Conservation (phyloP, 768 basidiomycete species). For the Gloeophyllum trabeum region DNA sequence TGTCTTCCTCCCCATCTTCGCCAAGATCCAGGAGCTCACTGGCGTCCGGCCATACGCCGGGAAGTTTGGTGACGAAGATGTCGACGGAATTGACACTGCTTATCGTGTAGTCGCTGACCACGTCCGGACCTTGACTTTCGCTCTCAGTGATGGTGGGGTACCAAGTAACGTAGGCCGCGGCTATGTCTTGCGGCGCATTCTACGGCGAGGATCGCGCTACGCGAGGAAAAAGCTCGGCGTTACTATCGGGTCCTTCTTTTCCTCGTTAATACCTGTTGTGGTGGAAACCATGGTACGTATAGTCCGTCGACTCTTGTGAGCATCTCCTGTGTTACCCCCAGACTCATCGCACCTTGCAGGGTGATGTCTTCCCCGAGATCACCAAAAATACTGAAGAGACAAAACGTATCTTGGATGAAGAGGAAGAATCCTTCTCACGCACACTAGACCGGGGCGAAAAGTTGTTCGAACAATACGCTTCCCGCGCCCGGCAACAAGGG, state of each 20-base stretch:
- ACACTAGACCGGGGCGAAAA: conserved; percentile 96
- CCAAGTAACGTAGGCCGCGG: conserved; percentile 95
- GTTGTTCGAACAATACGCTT: conserved; percentile 83
- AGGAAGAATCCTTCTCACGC: conserved; percentile 95
- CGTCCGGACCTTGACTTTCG: conserved; percentile 89
- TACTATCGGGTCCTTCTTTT: conserved; percentile 91
- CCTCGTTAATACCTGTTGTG: conserved; percentile 80
- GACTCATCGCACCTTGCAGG: conserved; percentile 29
- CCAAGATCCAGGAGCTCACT: conserved; percentile 77
- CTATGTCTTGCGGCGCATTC: conserved; percentile 90
- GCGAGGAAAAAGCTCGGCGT: conserved; percentile 92
- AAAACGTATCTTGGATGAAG: conserved; percentile 93
- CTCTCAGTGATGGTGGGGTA: conserved; percentile 91
- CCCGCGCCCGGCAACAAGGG: conserved; percentile 50
- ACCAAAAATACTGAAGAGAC: conserved; percentile 71
- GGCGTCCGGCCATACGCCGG: conserved; percentile 83
- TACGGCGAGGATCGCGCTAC: conserved; percentile 90
- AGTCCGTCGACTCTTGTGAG: not conserved
- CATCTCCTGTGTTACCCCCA: not conserved
- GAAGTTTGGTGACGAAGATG: conserved; percentile 90
- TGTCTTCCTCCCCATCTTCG: conserved; percentile 84
- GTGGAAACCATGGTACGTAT: conserved; percentile 73
- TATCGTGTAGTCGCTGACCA: conserved; percentile 98
- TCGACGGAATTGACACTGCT: conserved; percentile 92
- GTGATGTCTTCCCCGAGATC: conserved; percentile 87